A percentile compares a stretch with the other conserved stretches of the same genome.
Conservation (phyloP, 106 monocot genomes). For the Xerophyta viscosa region DNA sequence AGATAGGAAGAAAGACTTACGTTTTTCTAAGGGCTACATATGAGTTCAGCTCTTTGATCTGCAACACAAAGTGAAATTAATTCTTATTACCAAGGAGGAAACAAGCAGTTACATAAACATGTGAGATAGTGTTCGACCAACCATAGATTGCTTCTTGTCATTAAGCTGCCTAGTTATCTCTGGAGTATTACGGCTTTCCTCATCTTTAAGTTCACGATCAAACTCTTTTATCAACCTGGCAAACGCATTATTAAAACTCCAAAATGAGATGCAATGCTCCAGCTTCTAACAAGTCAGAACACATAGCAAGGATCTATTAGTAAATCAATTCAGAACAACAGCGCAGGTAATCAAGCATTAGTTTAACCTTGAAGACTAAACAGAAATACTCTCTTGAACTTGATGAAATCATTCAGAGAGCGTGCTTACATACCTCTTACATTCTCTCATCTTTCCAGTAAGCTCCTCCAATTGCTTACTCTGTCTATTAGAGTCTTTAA, state of each 20-base stretch:
- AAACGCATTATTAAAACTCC: not conserved
- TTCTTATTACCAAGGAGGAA: not conserved
- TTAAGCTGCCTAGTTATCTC: constrained; percentile 77
- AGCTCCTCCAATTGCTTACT: constrained; percentile 71
- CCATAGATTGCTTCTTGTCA: constrained; percentile 95
- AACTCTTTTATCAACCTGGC: constrained; percentile 90
- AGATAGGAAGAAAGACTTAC: constrained; percentile 36
- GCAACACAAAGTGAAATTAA: constrained; percentile 3
- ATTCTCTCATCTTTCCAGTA: constrained; percentile 80
- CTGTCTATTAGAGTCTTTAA: constrained; percentile 63
- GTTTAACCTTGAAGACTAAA: not conserved
- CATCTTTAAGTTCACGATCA: constrained; percentile 89
- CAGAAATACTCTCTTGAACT: not conserved
- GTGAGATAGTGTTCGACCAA: constrained; percentile 13
- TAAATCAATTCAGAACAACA: no score
- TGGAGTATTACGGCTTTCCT: constrained; percentile 56
- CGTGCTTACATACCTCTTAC: constrained; percentile 48
- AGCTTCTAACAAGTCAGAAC: not conserved
- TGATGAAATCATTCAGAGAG: not conserved
- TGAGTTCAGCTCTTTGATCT: constrained; percentile 98
- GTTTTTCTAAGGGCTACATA: constrained; percentile 93
- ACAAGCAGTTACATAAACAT: not conserved
- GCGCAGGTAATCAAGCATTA: not conserved
- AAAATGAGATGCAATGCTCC: not conserved
- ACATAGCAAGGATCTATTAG: not conserved